Evolutionary conservation across 1,139 yeast species (phyloP), one percentile per base, ranked within the genome.

Genomic region (Pneumocystis sp.): DNA sequence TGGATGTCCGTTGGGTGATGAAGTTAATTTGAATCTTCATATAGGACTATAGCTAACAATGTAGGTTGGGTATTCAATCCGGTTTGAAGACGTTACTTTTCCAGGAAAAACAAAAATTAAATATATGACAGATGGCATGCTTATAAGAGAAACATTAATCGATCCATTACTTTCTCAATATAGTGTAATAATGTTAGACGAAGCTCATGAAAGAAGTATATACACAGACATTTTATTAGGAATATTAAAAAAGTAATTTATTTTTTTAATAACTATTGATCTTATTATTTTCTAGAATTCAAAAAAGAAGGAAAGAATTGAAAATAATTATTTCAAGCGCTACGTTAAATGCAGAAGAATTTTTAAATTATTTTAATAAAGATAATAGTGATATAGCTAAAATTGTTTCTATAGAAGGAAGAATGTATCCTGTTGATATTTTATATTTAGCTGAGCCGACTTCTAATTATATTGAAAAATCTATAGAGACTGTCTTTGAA

Each of bases 141-240:
- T 90, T 29, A 74, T 89, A 17, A 78, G 95, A 67, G 96, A 90
- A 71, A 79, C 87, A 2, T 72, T 89, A 65, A 74, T 80, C 29
- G 95, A 89, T 71, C 82, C 88, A 0, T 75, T 79, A 64, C 76
- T 89, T 64, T 83, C 81, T 39, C 79, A 80, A 64, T 89, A 89
- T 72, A 82, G 85, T 1, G 84, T 90, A 70, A 80, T 90, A 1
- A 85, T 89, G 17, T 84, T 90, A 80, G 96, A 90, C 76, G 96
- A 89, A 75, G 96, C 95, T 0, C 96, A 90, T 72, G 95, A 87
- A 74, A 76, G 96, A 65, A 81, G 90, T 0, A 76, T 87, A 50
- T 87, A 84, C 73, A 86, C 95, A 0, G 96, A 90, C 75, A 81
- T 89, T 1, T 73, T 88, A 2, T 74, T 90, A 40, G 96, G 96